Evolutionary conservation across 2,329 filamentous ascomycete genomes (phyloP), one percentile per base, ranked within the genome.

Genomic region (Gnomoniopsis sp.): DNA sequence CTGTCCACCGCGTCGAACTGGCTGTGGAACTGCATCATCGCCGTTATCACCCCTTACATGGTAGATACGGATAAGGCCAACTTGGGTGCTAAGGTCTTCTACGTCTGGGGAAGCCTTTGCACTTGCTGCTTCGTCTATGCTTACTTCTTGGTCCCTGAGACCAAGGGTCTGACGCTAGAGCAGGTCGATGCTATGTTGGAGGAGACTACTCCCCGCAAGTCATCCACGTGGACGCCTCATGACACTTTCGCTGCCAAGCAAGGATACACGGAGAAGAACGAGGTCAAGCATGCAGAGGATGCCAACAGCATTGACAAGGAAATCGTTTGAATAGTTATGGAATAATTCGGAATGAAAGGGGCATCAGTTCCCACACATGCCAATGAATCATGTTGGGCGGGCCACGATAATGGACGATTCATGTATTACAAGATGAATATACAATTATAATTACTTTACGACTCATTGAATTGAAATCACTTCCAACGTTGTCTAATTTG

Each of bases 1-100:
- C 78, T 90, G 53, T 88, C 87, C 17, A 90, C 88, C 14, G 83
- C 87, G 23, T 87, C 84, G 60, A 90, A 90, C 79, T 90, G 88
- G 88, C 79, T 89, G 62, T 89, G 86, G 86, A 89, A 87, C 72
- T 88, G 82, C 64, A 74, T 81, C 52, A 69, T 70, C 38, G 81
- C 81, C 57, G 76, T 86, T 69, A 85, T 87, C 69, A 89, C 85
- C 8, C 88, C 88, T 17, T 90, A 88, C 78, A 87, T 90, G 74
- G 82, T 89, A 36, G 84, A 83, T 36, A 67, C 70, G 15, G 77
- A 82, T 55, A 68, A 77, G 62, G 74, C 72, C 54, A 68, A 76
- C 65, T 64, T 77, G 2, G 74, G 75, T 2, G 67, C 75, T 10
- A 70, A 68, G 55, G 74, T 76, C 53, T 76, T 86, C 78, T 88